Evolutionary conservation across 805 yeast species (phyloP), one percentile per base, ranked within the genome.

Genomic region (Cyberlindnera lachancei): DNA sequence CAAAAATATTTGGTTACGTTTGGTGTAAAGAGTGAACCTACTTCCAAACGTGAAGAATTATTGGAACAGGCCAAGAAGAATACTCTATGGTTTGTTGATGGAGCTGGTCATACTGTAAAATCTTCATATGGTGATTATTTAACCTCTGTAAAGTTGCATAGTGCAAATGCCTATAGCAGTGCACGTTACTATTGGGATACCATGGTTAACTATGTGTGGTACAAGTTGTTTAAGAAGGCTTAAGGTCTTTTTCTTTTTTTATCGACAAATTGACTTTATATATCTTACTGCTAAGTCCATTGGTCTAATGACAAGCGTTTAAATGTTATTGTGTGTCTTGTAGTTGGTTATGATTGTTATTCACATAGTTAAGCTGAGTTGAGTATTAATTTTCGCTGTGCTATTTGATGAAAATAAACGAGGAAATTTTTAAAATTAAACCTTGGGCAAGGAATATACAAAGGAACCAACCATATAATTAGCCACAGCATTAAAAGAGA

Each of bases 51-150:
- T 31, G 58, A 59, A 8, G 64, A 67, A 16, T 49, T 70, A 38
- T 34, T 60, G 14, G 38, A 50, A 4, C 37, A 53, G 33, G 70
- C 71, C 7, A 63, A 63, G 37, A 52, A 58, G 21, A 68, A 66
- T 39, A 60, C 72, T 1, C 43, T 48, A 31, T 53, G 66, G 53
- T 63, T 64, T 37, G 45, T 45, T 38, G 57, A 48, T 39, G 58
- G 48, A 39, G 57, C 34, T 9, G 36, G 34, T 3, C 29, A 34
- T 20, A 36, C 35, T 21, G 26, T 27, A 14, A 7, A 12, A 4
- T 7, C 15, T 12, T 12, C 29, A 4, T 14, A 34, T 6, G 20
- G 23, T 7, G 31, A 35, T 13, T 27, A 14, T 3, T 7, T 21
- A 3, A 24, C 36, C 1, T 25, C 30, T 15, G 34, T 33, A 19